Conservation (phyloP, 2,329 filamentous ascomycete species). For the Penicillium glabrum region DNA sequence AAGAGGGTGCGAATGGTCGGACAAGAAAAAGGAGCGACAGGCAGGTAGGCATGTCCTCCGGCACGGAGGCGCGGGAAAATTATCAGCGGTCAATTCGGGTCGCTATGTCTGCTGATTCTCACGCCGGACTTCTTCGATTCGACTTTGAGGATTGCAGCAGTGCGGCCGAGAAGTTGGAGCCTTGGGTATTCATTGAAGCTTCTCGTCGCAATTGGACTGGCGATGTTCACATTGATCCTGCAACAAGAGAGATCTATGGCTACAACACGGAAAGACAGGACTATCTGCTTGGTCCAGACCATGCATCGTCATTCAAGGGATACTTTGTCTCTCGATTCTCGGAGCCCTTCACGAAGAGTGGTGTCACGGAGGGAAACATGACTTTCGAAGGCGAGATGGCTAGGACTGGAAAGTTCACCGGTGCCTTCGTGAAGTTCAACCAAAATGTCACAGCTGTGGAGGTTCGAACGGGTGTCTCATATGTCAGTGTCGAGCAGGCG, state of each 20-base stretch:
- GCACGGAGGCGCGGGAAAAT: not conserved
- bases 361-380: slow-evolving; percentile 33
- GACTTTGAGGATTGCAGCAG: slow-evolving; percentile 31
- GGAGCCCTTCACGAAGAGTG: slow-evolving; percentile 40
- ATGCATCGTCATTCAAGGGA: slow-evolving; percentile 42
- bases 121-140: slow-evolving; percentile 45
- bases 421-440: slow-evolving; percentile 45
- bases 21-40: slow-evolving; percentile 26
- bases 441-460: slow-evolving; percentile 35
- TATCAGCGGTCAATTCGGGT: slow-evolving; percentile 17
- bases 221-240: slow-evolving; percentile 39
- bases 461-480: slow-evolving; percentile 50
- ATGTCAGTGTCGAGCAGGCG: slow-evolving; percentile 50
- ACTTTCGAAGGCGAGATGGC: slow-evolving; percentile 18
- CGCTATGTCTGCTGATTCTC: slow-evolving; percentile 45
- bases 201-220: slow-evolving; percentile 51
- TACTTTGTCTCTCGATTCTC: slow-evolving; percentile 53
- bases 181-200: slow-evolving; percentile 46
- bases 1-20: slow-evolving; percentile 44
- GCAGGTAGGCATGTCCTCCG: not conserved
- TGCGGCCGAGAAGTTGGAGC: slow-evolving; percentile 13
- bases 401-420: slow-evolving; percentile 38
- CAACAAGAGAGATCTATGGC: slow-evolving; percentile 41
- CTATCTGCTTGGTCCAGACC: slow-evolving; percentile 46
- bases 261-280: slow-evolving; percentile 50